Percentiles rank a stretch among this genome's conserved stretches.
phyloP scores from a whole-genome alignment of 352 stramenopile genomes.

The Pelagophyceae sp. region DNA sequence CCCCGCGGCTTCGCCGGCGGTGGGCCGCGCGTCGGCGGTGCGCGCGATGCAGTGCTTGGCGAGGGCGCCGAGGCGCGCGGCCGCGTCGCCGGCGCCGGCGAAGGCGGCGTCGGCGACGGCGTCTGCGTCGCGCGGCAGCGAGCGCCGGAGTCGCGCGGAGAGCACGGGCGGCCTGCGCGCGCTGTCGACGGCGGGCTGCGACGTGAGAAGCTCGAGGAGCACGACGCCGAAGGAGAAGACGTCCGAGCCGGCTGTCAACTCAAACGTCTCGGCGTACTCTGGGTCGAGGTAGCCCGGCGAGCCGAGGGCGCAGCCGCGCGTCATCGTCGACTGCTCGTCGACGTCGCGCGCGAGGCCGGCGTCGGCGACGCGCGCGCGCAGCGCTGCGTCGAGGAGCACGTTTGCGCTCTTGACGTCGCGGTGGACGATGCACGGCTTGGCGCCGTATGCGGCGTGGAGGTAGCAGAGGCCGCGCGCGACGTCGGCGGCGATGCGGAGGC shows the following conservation, averaged over 20 bases:
- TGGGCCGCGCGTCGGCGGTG: too few species aligned
- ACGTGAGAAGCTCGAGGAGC: background rate
- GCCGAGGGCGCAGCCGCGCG: background rate
- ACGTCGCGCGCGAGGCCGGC: conserved; percentile 2
- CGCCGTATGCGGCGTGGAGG: background rate
- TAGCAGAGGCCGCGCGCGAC: background rate
- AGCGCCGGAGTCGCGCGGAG: too few species aligned
- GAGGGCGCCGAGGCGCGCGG: too few species aligned
- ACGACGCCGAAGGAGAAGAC: conserved; percentile 12
- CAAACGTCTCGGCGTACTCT: background rate
- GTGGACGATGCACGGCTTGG: too few species aligned
- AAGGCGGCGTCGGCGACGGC: too few species aligned
- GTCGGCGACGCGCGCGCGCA: background rate
- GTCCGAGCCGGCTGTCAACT: background rate
- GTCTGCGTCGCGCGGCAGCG: too few species aligned
- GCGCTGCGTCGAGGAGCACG: background rate
- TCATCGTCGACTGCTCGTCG: background rate
- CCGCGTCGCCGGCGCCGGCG: too few species aligned
- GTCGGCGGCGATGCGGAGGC: background rate
- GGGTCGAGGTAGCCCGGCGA: conserved; percentile 1
- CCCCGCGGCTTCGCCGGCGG: too few species aligned
- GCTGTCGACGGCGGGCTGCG: background rate
- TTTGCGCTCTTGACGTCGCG: conserved; percentile 6
- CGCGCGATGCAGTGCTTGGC: too few species aligned
- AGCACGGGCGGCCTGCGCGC: background rate